A percentile compares a stretch with the other conserved stretches of the same genome.
These are phyloP conservation scores for Withania somnifera DNA, from an alignment of 305 asterid species.

Conservation along the genomic window DNA sequence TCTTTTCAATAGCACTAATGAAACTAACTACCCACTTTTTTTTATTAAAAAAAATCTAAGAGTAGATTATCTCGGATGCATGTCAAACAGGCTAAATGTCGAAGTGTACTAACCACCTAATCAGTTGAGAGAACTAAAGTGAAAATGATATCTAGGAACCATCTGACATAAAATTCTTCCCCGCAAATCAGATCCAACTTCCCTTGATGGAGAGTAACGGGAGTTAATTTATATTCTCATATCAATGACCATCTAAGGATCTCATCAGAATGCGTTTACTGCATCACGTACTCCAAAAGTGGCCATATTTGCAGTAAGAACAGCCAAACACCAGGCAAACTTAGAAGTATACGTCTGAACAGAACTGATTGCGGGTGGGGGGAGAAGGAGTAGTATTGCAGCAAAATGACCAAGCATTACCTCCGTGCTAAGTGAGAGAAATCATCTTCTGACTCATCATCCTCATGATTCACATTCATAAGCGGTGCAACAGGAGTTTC, in stretches of 20 bases:
- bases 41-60: not conserved
- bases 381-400: not conserved
- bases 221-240: not conserved
- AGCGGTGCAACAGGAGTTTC: conserved; percentile 59
- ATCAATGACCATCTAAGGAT: not conserved
- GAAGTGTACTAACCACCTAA: not conserved
- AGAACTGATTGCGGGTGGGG: not conserved
- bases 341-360: not conserved
- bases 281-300: not conserved
- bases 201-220: not conserved
- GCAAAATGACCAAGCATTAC: conserved; percentile 20
- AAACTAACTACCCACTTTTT: not conserved
- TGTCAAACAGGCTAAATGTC: not conserved
- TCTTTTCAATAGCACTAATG: not conserved
- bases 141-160: not conserved
- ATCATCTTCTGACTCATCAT: conserved; percentile 86
- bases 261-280: not conserved
- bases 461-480: conserved; percentile 82
- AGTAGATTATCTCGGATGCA: not conserved
- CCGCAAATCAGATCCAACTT: not conserved
- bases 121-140: not conserved
- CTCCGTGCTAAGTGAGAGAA: conserved; percentile 82
- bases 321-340: not conserved
- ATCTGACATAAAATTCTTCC: not conserved
- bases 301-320: not conserved